Base-by-base conservation (phyloP, 202 grass and related monocot species). In the Eragrostis tef region DNA sequence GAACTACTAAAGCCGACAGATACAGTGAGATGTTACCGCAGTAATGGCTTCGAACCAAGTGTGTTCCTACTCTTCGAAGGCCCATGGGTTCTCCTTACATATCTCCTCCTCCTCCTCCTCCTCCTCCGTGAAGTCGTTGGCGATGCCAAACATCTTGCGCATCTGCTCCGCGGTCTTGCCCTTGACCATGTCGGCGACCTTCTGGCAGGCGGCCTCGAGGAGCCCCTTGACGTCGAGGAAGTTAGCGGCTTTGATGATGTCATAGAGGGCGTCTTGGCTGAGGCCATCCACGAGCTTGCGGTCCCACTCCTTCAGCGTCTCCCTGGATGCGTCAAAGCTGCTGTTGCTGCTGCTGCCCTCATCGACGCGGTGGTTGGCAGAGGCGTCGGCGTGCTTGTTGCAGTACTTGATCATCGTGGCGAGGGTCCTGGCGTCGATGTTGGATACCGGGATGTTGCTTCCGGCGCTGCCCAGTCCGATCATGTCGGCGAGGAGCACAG, bases 351-450 rank as follows among this genome's bases (percentile, higher is more conserved):
- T 39, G 34, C 34, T 39, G 34, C 34, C 5, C 34, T 39, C 34
- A 39, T 39, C 47, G 14, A 52, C 65, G n/a, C 27, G 2, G 13
- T 66, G 51, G 9, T 43, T 29, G 73, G 2, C 73, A 15, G 11
- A 39, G 34, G 34, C 34, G 34, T 39, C n/a, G 29, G 56, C 54
- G 14, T 82, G 77, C 60, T 84, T 88, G 24, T 63, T 77, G 58
- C 86, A 84, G 71, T 86, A 93, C 76, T 88, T 54, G 45, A 88
- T 39, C 22, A 85, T 80, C 72, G 20, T 77, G 11, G 26, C 75
- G 26, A 94, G 91, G 42, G 85, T 78, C 3, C 21, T 12, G 17
- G 44, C 11, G 11, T 7, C 1, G 26, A 88, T 61, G 58, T 81
- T 71, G 11, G 85, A 79, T 45, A 86, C 58, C 11, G 83, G 78